Conservation (phyloP, 306 rosid genomes). For the Datisca glomerata region DNA sequence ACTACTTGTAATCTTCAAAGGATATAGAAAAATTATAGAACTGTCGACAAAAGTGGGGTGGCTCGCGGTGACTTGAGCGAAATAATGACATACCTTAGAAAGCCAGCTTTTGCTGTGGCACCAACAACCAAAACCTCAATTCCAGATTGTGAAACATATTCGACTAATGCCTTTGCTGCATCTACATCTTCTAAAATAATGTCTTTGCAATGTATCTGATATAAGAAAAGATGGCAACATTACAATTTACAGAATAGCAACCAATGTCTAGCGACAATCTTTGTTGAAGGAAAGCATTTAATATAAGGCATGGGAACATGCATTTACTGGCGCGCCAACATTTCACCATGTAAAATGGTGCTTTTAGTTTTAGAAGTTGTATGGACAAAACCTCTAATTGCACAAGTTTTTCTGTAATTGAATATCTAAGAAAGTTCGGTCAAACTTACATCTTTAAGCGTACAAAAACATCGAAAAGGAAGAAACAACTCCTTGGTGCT, state of each 20-base stretch:
- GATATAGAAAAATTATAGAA: too few relatives aligned
- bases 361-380: too few relatives aligned
- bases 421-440: constrained; percentile 12
- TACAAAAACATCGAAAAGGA: constrained; percentile 81
- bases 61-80: not conserved
- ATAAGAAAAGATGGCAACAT: not conserved
- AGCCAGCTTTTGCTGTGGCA: constrained; percentile 48
- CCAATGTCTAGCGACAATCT: too few relatives aligned
- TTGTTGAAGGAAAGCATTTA: not conserved
- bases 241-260: not conserved
- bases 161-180: constrained; percentile 47
- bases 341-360: too few relatives aligned
- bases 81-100: constrained; percentile 41
- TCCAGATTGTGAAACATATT: constrained; percentile 41
- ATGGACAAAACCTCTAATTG: too few relatives aligned
- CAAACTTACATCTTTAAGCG: constrained; percentile 76
- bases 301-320: not conserved
- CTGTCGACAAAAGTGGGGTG: too few relatives aligned
- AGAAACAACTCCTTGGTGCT: constrained; percentile 53
- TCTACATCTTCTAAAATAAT: constrained; percentile 60
- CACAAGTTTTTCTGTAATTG: constrained; percentile 12
- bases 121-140: constrained; percentile 81
- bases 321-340: too few relatives aligned
- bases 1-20: too few relatives aligned
- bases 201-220: constrained; percentile 65